Percentiles rank a stretch among this genome's conserved stretches.
Evolutionary conservation across 768 basidiomycete species (phyloP).

Genomic region (Rhizopogon vulgaris): DNA sequence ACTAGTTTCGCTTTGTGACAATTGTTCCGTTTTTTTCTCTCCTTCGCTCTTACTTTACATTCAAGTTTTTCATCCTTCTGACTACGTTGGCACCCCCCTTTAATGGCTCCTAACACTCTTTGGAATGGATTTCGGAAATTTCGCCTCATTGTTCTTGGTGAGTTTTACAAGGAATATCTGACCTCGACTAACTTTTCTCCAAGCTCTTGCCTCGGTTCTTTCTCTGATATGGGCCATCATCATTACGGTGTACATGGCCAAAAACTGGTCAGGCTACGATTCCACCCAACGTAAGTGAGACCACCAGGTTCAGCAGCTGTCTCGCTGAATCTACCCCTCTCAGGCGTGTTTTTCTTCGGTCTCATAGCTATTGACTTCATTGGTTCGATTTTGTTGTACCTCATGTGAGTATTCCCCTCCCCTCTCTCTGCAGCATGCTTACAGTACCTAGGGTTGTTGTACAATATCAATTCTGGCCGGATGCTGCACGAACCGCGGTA

Average conservation of each 20-base stretch:
- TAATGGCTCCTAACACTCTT: slow-evolving; percentile 17
- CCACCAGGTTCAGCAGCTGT: neutral
- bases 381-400: slow-evolving; percentile 29
- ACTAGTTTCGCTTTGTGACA: neutral
- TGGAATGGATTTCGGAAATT: slow-evolving; percentile 29
- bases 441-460: slow-evolving; percentile 30
- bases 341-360: slow-evolving; percentile 30
- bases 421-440: neutral
- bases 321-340: neutral
- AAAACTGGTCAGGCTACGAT: slow-evolving; percentile 29
- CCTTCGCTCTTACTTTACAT: neutral
- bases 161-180: slow-evolving; percentile 5
- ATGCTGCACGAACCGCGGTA: slow-evolving; percentile 27
- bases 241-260: slow-evolving; percentile 28
- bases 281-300: slow-evolving; percentile 26
- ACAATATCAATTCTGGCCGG: slow-evolving; percentile 32
- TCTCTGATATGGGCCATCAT: slow-evolving; percentile 28
- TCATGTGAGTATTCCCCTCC: slow-evolving; percentile 26
- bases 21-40: neutral
- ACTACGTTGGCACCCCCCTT: slow-evolving; percentile 5
- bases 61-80: slow-evolving; percentile 4
- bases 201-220: slow-evolving; percentile 28
- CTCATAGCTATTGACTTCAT: slow-evolving; percentile 26
- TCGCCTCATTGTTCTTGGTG: slow-evolving; percentile 30
- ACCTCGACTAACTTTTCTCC: neutral